Base-by-base conservation (phyloP, 768 basidiomycete genomes). In the Lactarius psammicola region DNA sequence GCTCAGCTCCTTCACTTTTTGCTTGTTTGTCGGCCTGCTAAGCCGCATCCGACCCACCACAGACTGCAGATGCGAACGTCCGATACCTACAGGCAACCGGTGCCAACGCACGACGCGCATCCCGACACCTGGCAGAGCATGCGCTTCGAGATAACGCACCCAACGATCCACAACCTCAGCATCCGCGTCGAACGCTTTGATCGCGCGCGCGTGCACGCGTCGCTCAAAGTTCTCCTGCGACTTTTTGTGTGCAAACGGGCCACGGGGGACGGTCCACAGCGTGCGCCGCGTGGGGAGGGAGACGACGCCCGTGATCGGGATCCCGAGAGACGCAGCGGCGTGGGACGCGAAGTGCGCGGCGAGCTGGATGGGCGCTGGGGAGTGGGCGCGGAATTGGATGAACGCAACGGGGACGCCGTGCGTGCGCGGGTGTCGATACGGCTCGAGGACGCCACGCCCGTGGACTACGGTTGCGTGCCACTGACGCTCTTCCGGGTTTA, bases 191-290 rank as follows among this genome's bases (percentile, higher is more conserved):
- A 85, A 98, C 0, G 94, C 91, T 76, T 94, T 95, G 77, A 98
- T 86, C 44, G 84, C 84, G 13, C 95, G 84, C 73, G 90, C 92
- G 73, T 95, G 90, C 60, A 88, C 87, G 71, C 80, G 84, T 31
- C 92, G 80, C 75, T 94, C 89, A 75, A 96, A 98, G 77, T 98
- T 98, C 80, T 98, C 95, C 76, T 98, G 95, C 20, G 84, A 80
- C 77, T 96, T 97, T 74, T 98, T 98, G 76, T 95, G 89, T 6
- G 85, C 87, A 74, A 98, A 98, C 11, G 96, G 95, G 4, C 86
- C 84, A 40, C 88, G 85, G 10, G 83, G 81, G 20, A 97, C 95
- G 0, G 96, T 97, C 87, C 92, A 93, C 11, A 97, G 78, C 5
- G 83, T 80, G 54, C 91, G 88, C 69, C 87, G 80, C 2, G 84